Percentiles rank a stretch among this genome's conserved stretches.
These are phyloP conservation scores for Symbiotaphrina buchneri DNA, from an alignment of 495 filamentous ascomycete genomes.

Conservation along the genomic window DNA sequence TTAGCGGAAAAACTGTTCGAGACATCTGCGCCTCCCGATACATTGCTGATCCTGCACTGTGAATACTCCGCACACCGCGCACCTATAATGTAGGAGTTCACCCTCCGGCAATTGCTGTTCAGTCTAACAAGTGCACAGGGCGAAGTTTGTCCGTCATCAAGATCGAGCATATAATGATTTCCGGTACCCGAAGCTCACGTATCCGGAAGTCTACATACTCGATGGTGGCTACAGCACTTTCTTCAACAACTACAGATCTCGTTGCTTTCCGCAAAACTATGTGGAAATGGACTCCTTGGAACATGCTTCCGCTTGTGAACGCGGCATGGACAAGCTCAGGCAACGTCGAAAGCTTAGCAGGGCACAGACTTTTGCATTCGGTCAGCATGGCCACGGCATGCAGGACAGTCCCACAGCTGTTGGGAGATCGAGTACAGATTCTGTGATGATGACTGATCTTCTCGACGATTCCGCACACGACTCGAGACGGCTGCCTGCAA, in stretches of 20 bases:
- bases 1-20: constrained; percentile 60
- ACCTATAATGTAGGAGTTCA: constrained; percentile 53
- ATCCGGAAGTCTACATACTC: constrained; percentile 91
- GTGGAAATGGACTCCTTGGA: constrained; percentile 84
- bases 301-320: constrained; percentile 78
- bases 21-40: constrained; percentile 30
- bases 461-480: neutral
- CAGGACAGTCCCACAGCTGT: constrained; percentile 65
- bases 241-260: constrained; percentile 48
- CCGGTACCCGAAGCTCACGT: constrained; percentile 67
- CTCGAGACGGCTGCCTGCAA: constrained; percentile 1
- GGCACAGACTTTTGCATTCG: constrained; percentile 88
- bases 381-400: constrained; percentile 32
- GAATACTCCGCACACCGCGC: constrained; percentile 95
- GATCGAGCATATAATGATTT: constrained; percentile 69
- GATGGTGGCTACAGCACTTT: constrained; percentile 93
- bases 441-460: constrained; percentile 5
- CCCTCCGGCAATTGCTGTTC: neutral
- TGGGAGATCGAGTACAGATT: constrained; percentile 18
- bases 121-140: constrained; percentile 18
- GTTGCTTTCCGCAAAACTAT: constrained; percentile 86
- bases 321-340: constrained; percentile 70
- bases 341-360: constrained; percentile 65
- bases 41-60: constrained; percentile 83
- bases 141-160: constrained; percentile 61